phyloP scores from a whole-genome alignment of 352 stramenopile genomes.

The Globisporangium splendens region DNA sequence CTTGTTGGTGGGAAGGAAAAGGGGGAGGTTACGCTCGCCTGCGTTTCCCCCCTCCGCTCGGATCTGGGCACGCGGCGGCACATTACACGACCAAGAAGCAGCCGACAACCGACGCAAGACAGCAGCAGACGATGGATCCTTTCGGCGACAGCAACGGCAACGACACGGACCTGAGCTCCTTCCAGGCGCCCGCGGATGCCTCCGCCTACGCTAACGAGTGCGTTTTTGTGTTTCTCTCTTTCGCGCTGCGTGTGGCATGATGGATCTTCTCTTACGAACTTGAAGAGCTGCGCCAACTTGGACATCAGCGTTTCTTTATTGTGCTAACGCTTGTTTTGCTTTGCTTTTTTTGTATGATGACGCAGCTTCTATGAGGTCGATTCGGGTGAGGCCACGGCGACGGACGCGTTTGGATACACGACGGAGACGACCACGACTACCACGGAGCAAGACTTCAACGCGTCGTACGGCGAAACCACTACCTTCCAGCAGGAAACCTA shows the following conservation, averaged over 20 bases:
- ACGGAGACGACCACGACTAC: constrained; percentile 7
- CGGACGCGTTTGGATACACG: constrained; percentile 11
- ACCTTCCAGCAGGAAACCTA: constrained; percentile 20
- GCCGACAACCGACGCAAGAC: too few species aligned
- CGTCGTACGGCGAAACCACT: constrained; percentile 13
- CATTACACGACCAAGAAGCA: constrained; percentile 17
- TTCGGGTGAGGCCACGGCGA: constrained; percentile 21
- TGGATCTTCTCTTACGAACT: constrained; percentile 8
- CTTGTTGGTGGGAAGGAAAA: background rate
- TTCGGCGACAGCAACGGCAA: constrained; percentile 48
- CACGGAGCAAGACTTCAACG: constrained; percentile 17
- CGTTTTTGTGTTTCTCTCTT: constrained; percentile 13
- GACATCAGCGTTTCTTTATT: background rate
- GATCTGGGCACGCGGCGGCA: constrained; percentile 3
- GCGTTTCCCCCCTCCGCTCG: background rate
- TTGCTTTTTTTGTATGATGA: background rate
- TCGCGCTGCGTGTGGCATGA: background rate
- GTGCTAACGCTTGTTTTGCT: constrained; percentile 1
- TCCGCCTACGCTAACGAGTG: constrained; percentile 45
- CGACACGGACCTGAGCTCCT: constrained; percentile 46
- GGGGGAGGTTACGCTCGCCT: constrained; percentile 1
- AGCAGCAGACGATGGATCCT: constrained; percentile 47
- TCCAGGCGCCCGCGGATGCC: constrained; percentile 48
- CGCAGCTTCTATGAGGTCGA: constrained; percentile 70
- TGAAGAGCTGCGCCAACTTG: constrained; percentile 8